phyloP scores from a whole-genome alignment of 768 basidiomycete species.

The Russula brevipes region DNA sequence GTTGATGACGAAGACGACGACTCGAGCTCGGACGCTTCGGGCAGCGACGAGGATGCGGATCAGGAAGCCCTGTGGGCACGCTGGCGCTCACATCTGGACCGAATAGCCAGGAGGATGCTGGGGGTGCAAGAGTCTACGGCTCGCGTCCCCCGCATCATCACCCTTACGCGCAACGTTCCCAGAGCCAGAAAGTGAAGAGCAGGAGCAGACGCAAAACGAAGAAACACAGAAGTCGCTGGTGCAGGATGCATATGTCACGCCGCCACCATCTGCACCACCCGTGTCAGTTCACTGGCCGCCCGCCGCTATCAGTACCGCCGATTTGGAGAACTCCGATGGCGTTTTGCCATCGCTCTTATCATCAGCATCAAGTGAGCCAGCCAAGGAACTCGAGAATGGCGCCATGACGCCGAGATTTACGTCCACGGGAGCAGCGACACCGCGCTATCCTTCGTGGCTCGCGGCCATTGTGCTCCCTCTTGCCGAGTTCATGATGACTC shows the following conservation, averaged over 20 bases:
- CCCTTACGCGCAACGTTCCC: slow-evolving; percentile 19
- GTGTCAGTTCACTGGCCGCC: not conserved
- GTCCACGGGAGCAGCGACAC: slow-evolving; percentile 26
- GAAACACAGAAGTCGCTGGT: not conserved
- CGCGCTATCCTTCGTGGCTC: slow-evolving; percentile 59
- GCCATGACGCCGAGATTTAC: not conserved
- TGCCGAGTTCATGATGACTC: slow-evolving; percentile 59
- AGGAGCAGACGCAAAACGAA: not conserved
- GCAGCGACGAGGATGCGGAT: slow-evolving; percentile 6
- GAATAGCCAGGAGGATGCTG: slow-evolving; percentile 21
- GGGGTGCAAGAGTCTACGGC: slow-evolving; percentile 14
- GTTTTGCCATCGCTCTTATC: not conserved
- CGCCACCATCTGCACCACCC: slow-evolving; percentile 3
- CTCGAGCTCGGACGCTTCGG: slow-evolving; percentile 7
- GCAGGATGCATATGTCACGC: slow-evolving; percentile 1
- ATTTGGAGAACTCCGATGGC: not conserved
- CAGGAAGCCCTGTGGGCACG: slow-evolving; percentile 16
- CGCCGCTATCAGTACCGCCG: slow-evolving; percentile 2
- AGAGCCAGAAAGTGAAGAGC: not conserved
- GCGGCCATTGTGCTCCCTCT: slow-evolving; percentile 54
- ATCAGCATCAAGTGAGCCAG: not conserved
- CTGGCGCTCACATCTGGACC: slow-evolving; percentile 22
- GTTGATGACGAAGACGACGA: not conserved
- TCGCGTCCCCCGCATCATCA: slow-evolving; percentile 12
- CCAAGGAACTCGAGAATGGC: not conserved